phyloP scores from a whole-genome alignment of 192 early-diverging fungal species.

The Mortierella claussenii region DNA sequence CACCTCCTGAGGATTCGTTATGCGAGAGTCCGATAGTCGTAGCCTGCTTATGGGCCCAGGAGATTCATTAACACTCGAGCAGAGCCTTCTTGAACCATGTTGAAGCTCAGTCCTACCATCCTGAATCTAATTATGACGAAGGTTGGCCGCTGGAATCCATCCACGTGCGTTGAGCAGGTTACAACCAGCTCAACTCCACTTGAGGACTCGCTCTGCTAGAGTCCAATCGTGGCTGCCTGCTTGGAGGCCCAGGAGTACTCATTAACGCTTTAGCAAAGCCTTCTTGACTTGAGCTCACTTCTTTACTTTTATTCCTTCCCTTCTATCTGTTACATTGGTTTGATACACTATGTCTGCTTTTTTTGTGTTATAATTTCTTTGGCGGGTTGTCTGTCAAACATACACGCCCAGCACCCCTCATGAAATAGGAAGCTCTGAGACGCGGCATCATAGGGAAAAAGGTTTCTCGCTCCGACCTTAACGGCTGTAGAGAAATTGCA shows the following conservation, averaged over 20 bases:
- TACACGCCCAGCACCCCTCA: too few species aligned
- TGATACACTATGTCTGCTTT: too few species aligned
- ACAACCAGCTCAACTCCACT: conserved; percentile 19
- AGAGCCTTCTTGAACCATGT: conserved; percentile 48
- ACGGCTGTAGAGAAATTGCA: too few species aligned
- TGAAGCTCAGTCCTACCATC: conserved; percentile 29
- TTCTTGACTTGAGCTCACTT: conserved; percentile 38
- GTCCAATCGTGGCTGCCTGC: conserved; percentile 25
- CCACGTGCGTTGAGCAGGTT: conserved; percentile 29
- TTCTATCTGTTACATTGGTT: neutral
- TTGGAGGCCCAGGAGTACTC: conserved; percentile 26
- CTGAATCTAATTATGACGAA: conserved; percentile 15
- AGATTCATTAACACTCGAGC: conserved; percentile 32
- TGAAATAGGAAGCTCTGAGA: too few species aligned
- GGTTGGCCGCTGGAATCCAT: conserved; percentile 32
- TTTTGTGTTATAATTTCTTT: too few species aligned
- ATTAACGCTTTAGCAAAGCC: conserved; percentile 38
- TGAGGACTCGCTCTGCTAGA: conserved; percentile 35
- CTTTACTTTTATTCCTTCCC: conserved; percentile 1
- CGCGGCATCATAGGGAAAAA: too few species aligned
- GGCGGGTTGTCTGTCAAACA: too few species aligned
- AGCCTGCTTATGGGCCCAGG: too few species aligned
- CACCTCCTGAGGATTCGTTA: too few species aligned
- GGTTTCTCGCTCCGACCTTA: too few species aligned
- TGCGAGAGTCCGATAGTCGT: too few species aligned